These are phyloP conservation scores for Didymella pomorum DNA, from an alignment of 2,329 filamentous ascomycete genomes.

Conservation along the genomic window DNA sequence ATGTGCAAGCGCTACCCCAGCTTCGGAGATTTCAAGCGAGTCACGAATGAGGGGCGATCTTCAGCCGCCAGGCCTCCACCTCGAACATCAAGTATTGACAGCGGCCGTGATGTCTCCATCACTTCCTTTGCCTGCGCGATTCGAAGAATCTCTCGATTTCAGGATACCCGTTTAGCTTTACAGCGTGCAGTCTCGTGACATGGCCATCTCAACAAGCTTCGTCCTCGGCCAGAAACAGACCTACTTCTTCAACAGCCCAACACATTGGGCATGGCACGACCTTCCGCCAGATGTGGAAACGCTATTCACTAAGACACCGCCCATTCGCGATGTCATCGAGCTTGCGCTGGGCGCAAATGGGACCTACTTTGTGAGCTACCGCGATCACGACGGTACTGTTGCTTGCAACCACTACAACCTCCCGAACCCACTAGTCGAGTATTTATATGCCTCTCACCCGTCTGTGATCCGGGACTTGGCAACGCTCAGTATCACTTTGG, in stretches of 20 bases:
- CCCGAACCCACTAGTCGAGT: constrained; percentile 41
- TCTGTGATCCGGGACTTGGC: constrained; percentile 36
- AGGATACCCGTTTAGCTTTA: neutral
- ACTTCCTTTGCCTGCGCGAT: too few species aligned
- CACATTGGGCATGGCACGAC: constrained; percentile 44
- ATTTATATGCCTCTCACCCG: constrained; percentile 39
- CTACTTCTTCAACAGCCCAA: constrained; percentile 47
- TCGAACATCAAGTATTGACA: neutral
- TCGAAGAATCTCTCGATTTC: neutral
- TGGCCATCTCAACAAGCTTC: constrained; percentile 42
- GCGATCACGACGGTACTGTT: constrained; percentile 31
- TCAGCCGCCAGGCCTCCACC: constrained; percentile 8
- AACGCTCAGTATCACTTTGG: constrained; percentile 40
- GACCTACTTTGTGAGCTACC: constrained; percentile 41
- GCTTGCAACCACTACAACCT: constrained; percentile 41
- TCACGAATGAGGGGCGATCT: constrained; percentile 1
- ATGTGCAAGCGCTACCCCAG: constrained; percentile 14
- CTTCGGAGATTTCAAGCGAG: constrained; percentile 25
- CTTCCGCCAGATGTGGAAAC: constrained; percentile 40
- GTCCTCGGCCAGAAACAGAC: constrained; percentile 38
- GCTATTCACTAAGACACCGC: constrained; percentile 42
- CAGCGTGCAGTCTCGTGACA: constrained; percentile 12
- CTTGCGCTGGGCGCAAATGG: constrained; percentile 34
- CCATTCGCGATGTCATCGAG: constrained; percentile 41
- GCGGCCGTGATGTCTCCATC: neutral